These are phyloP conservation scores for Adansonia rubrostipa DNA, from an alignment of 441 rosid species.

Conservation along the genomic window DNA sequence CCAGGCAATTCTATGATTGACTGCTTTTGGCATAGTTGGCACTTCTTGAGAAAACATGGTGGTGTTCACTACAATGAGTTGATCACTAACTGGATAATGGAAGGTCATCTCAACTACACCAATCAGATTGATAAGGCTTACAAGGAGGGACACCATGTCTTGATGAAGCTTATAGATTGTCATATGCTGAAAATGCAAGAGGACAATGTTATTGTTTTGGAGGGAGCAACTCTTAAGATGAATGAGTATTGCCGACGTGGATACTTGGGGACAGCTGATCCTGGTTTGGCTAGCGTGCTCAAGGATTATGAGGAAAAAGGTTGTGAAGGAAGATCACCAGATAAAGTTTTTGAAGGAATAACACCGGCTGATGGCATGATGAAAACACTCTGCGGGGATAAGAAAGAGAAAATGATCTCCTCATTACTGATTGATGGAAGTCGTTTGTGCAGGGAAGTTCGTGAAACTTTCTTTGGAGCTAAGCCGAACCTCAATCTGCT, in stretches of 20 bases:
- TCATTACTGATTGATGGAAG: constrained; percentile 56
- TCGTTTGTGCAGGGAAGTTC: constrained; percentile 29
- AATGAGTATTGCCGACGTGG: constrained; percentile 39
- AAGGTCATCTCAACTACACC: constrained; percentile 49
- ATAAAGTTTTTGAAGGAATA: constrained; percentile 44
- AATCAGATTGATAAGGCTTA: constrained; percentile 49
- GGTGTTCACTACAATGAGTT: constrained; percentile 53
- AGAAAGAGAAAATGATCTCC: constrained; percentile 31
- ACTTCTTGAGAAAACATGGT: constrained; percentile 37
- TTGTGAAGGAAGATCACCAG: constrained; percentile 41
- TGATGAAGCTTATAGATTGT: constrained; percentile 56
- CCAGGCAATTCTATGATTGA: constrained; percentile 23
- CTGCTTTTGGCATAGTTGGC: constrained; percentile 61
- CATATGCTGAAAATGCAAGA: constrained; percentile 53
- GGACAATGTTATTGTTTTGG: constrained; percentile 45
- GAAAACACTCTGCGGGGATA: constrained; percentile 38
- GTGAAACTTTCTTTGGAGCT: constrained; percentile 29
- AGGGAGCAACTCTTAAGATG: constrained; percentile 35
- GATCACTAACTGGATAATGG: constrained; percentile 66
- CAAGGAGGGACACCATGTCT: constrained; percentile 42
- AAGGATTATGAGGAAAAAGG: constrained; percentile 25
- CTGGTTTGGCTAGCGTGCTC: constrained; percentile 46
- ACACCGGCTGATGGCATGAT: constrained; percentile 54
- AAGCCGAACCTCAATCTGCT: constrained; percentile 44
- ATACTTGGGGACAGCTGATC: constrained; percentile 30